phyloP scores from a whole-genome alignment of 352 stramenopile species.

The Pythium monospermum region DNA sequence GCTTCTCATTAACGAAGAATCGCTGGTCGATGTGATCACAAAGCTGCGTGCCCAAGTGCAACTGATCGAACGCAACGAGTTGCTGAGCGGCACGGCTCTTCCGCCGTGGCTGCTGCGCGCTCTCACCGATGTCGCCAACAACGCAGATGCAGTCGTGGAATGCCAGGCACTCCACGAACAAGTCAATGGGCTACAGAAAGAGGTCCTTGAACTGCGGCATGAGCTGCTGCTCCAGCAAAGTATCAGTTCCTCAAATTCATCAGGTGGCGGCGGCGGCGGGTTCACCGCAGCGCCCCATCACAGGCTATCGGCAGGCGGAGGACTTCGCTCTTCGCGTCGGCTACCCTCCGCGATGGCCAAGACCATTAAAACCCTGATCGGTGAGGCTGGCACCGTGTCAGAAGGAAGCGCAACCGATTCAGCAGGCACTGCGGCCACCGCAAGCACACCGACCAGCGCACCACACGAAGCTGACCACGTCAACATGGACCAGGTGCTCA shows the following conservation, averaged over 20 bases:
- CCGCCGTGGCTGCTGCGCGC: slow-evolving; percentile 68
- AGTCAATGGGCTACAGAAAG: slow-evolving; percentile 70
- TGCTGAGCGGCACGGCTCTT: slow-evolving; percentile 62
- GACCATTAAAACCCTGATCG: neutral
- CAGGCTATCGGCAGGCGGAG: slow-evolving; percentile 38
- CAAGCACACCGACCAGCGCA: slow-evolving; percentile 8
- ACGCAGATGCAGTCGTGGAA: slow-evolving; percentile 73
- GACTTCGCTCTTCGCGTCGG: slow-evolving; percentile 12
- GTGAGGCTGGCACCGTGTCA: slow-evolving; percentile 3
- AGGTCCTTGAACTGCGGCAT: slow-evolving; percentile 70
- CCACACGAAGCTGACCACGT: slow-evolving; percentile 9
- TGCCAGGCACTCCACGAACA: slow-evolving; percentile 73
- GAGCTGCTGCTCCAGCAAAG: slow-evolving; percentile 72
- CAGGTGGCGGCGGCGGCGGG: neutral
- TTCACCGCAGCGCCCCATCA: slow-evolving; percentile 56
- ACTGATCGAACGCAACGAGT: slow-evolving; percentile 69
- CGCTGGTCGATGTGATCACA: slow-evolving; percentile 69
- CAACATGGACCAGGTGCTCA: slow-evolving; percentile 35
- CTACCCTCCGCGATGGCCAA: slow-evolving; percentile 7
- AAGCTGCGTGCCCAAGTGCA: slow-evolving; percentile 59
- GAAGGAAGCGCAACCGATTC: slow-evolving; percentile 27
- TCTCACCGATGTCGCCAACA: slow-evolving; percentile 74
- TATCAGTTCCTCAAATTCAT: slow-evolving; percentile 3
- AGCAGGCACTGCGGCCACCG: slow-evolving; percentile 15
- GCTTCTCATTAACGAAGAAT: slow-evolving; percentile 76